Conservation (phyloP, 2,329 filamentous ascomycete genomes). For the Aspergillus fumigatiaffinis region DNA sequence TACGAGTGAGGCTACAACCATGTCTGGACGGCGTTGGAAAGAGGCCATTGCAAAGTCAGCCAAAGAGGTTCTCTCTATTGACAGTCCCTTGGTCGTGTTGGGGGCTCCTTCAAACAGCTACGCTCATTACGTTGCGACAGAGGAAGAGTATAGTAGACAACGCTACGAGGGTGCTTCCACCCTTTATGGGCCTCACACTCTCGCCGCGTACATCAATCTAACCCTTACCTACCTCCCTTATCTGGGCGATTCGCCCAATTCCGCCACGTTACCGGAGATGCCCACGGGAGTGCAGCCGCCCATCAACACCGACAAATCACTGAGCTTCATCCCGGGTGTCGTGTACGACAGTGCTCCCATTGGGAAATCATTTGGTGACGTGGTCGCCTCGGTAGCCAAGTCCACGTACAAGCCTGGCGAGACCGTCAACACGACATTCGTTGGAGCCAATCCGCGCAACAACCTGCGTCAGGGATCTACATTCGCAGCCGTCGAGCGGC, state of each 20-base stretch:
- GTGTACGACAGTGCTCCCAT: constrained; percentile 66
- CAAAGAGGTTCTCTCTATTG: constrained; percentile 47
- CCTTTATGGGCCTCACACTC: constrained; percentile 75
- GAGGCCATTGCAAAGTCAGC: constrained; percentile 60
- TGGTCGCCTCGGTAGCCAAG: constrained; percentile 50
- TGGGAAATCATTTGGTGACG: constrained; percentile 67
- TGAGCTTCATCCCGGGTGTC: constrained; percentile 77
- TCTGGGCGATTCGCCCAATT: constrained; percentile 49
- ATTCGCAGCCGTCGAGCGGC: constrained; percentile 70
- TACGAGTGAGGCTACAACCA: constrained; percentile 85
- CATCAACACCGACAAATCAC: constrained; percentile 69
- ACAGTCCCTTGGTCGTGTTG: constrained; percentile 68
- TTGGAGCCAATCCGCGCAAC: constrained; percentile 87
- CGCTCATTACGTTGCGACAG: constrained; percentile 74
- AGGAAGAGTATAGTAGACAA: constrained; percentile 78
- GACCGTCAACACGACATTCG: constrained; percentile 64
- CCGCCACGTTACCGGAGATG: constrained; percentile 40
- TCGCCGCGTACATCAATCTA: constrained; percentile 83
- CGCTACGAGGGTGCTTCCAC: constrained; percentile 95
- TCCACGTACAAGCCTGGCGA: constrained; percentile 58
- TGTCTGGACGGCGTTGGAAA: constrained; percentile 86
- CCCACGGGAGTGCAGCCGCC: constrained; percentile 63
- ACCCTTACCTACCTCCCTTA: constrained; percentile 69
- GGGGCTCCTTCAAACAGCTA: constrained; percentile 90
- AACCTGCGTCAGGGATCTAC: constrained; percentile 75